Percentiles rank a stretch among this genome's conserved stretches.
Evolutionary conservation across 129 eudicot genomes (phyloP).

Genomic region (Flaveria ramosissima): DNA sequence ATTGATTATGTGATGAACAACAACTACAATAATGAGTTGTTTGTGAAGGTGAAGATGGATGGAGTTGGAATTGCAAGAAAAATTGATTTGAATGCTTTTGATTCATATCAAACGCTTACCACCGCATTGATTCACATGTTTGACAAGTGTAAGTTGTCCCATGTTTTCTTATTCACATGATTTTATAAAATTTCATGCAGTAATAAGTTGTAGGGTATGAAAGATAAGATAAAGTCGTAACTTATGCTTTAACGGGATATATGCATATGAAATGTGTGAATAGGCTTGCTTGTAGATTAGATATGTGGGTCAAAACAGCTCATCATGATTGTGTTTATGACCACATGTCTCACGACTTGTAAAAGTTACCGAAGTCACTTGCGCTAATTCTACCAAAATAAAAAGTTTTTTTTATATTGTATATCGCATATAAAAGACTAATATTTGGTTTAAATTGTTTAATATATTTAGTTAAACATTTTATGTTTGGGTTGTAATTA

Average conservation of each 20-base stretch:
- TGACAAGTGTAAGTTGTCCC: constrained; percentile 30
- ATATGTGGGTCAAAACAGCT: not conserved
- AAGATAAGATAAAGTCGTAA: not conserved
- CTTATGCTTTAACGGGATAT: not conserved
- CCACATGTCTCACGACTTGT: not conserved
- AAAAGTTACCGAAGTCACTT: not conserved
- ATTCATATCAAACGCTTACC: constrained; percentile 36
- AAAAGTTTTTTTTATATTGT: too few species aligned
- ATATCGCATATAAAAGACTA: not conserved
- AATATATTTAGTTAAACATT: not conserved
- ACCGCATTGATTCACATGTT: constrained; percentile 38
- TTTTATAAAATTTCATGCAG: not conserved
- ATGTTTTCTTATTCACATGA: too few species aligned
- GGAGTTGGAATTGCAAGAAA: constrained; percentile 45
- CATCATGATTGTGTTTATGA: not conserved
- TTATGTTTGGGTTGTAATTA: not conserved
- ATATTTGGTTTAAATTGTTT: not conserved
- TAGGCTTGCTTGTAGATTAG: not conserved
- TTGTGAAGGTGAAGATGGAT: constrained; percentile 46
- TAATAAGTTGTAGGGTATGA: not conserved
- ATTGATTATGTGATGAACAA: constrained; percentile 25
- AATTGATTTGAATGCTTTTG: constrained; percentile 35
- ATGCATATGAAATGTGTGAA: not conserved
- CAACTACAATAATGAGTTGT: constrained; percentile 20
- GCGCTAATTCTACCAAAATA: too few species aligned